phyloP scores from a whole-genome alignment of 345 rosid species.

The Boechera retrofracta region DNA sequence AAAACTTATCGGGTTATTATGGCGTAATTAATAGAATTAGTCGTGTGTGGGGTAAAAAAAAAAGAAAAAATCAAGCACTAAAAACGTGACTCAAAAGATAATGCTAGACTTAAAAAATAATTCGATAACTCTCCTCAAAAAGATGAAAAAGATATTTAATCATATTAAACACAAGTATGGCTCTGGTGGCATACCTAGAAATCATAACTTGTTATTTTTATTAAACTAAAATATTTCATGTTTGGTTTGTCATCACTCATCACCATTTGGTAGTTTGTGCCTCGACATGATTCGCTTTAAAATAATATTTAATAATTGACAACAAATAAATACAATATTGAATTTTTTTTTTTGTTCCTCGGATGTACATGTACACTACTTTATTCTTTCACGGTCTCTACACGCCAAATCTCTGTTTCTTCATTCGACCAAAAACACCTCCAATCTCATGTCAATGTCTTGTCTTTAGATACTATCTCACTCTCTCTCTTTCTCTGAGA shows the following conservation, averaged over 20 bases:
- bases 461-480: conserved; percentile 23
- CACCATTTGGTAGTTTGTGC: conserved; percentile 33
- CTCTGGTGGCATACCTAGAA: conserved; percentile 14
- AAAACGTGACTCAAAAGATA: not conserved
- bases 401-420: conserved; percentile 35
- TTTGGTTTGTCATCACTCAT: conserved; percentile 41
- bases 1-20: too few relatives aligned
- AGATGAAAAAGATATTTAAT: not conserved
- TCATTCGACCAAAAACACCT: conserved; percentile 36
- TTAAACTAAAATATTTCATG: conserved; percentile 11
- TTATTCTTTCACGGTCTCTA: conserved; percentile 36
- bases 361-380: conserved; percentile 35
- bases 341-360: conserved; percentile 6
- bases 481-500: conserved; percentile 12
- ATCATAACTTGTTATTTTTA: conserved; percentile 18
- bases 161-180: conserved; percentile 6
- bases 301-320: conserved; percentile 8
- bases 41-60: too few relatives aligned
- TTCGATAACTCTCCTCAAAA: too few relatives aligned
- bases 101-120: not conserved
- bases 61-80: not conserved
- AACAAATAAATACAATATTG: not conserved
- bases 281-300: conserved; percentile 29
- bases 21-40: too few relatives aligned
- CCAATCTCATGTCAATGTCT: conserved; percentile 32